These are phyloP conservation scores for Tetrahymena elliotti DNA, from an alignment of 73 alveolate genomes.

Conservation along the genomic window DNA sequence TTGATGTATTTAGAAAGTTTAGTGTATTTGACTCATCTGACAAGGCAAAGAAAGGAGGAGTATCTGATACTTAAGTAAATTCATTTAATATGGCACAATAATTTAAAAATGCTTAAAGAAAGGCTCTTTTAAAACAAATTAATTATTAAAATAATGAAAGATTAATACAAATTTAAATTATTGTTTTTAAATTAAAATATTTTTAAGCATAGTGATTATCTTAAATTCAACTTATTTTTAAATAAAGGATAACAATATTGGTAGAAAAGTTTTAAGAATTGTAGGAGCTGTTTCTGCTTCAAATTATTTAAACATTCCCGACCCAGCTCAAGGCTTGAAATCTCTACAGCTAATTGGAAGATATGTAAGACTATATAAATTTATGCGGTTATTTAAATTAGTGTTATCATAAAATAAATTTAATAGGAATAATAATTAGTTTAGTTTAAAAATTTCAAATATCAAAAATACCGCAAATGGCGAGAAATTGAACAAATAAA, in stretches of 20 bases:
- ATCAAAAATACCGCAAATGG: background rate
- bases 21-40: constrained; percentile 30
- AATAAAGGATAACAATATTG: constrained; percentile 13
- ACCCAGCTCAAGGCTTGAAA: constrained; percentile 31
- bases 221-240: background rate
- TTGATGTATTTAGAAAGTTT: constrained; percentile 34
- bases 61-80: background rate
- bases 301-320: constrained; percentile 21
- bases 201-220: background rate
- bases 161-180: no score
- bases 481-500: background rate
- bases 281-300: constrained; percentile 29
- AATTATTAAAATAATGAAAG: background rate
- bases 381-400: background rate
- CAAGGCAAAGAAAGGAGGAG: constrained; percentile 22
- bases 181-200: no score
- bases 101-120: background rate
- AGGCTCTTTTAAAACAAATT: background rate
- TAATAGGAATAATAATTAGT: background rate
- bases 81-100: background rate
- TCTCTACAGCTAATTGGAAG: constrained; percentile 17
- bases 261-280: constrained; percentile 29
- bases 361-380: background rate
- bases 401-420: no score
- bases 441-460: background rate